Evolutionary conservation across 2,329 filamentous ascomycete species (phyloP).

Genomic region (Fonsecaea pedrosoi): DNA sequence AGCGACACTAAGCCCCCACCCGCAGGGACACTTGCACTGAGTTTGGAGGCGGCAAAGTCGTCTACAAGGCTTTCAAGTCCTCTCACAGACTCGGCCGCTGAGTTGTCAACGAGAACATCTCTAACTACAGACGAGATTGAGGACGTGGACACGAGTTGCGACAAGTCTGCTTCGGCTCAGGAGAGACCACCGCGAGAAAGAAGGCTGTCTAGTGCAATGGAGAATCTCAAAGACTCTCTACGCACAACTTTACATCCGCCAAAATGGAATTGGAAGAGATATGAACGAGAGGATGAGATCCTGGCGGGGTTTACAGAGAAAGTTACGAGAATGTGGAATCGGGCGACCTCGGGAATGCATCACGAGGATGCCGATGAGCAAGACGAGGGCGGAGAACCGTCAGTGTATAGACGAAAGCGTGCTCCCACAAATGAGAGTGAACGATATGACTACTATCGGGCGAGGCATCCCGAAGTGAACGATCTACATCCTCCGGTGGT

Average conservation of each 20-base stretch:
- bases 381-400: constrained; percentile 17
- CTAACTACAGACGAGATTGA: constrained; percentile 10
- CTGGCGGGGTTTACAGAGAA: constrained; percentile 68
- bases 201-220: constrained; percentile 82
- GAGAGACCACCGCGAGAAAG: constrained; percentile 84
- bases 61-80: constrained; percentile 19
- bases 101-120: constrained; percentile 1
- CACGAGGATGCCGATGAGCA: constrained; percentile 12
- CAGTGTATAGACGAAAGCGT: constrained; percentile 44
- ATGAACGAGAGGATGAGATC: constrained; percentile 87
- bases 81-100: constrained; percentile 9
- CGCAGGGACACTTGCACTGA: not conserved
- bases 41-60: constrained; percentile 9
- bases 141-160: not conserved
- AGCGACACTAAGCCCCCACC: not conserved
- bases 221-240: constrained; percentile 63
- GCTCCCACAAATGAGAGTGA: constrained; percentile 48
- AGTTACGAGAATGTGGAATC: constrained; percentile 38
- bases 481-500: constrained; percentile 86
- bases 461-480: constrained; percentile 75
- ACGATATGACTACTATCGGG: constrained; percentile 63
- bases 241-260: constrained; percentile 56
- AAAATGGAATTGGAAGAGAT: constrained; percentile 78
- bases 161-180: constrained; percentile 74
- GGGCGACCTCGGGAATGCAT: constrained; percentile 22